A percentile compares a stretch with the other conserved stretches of the same genome.
Evolutionary conservation across 176 grass and related monocot genomes (phyloP).

Genomic region (Panicum miliaceum): DNA sequence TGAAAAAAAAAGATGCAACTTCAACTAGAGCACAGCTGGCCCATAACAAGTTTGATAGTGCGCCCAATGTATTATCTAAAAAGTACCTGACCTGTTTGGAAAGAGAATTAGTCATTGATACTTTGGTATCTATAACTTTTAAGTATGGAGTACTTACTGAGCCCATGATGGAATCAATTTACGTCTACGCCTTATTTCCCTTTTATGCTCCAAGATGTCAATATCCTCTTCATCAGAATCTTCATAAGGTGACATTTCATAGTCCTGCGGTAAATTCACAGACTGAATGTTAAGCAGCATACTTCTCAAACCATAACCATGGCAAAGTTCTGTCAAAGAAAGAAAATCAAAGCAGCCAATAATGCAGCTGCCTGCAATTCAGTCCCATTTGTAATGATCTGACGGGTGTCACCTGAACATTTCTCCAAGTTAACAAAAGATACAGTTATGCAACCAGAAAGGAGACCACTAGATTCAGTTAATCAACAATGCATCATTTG

Average conservation of each 20-base stretch:
- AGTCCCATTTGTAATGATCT: conserved; percentile 19
- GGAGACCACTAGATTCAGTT: background rate
- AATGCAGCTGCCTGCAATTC: conserved; percentile 4
- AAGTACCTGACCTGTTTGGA: background rate
- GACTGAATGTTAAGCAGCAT: background rate
- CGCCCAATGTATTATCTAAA: background rate
- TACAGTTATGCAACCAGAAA: background rate
- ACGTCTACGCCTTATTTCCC: conserved; percentile 47
- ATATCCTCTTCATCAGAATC: conserved; percentile 69
- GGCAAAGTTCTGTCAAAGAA: conserved; percentile 11
- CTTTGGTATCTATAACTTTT: background rate
- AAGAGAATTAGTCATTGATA: background rate
- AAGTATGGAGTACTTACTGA: conserved; percentile 41
- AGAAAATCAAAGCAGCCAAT: conserved; percentile 17
- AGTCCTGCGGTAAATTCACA: conserved; percentile 48
- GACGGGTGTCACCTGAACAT: background rate
- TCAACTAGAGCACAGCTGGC: background rate
- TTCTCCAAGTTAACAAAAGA: background rate
- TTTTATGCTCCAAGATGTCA: conserved; percentile 39
- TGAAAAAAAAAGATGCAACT: background rate
- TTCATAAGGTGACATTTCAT: conserved; percentile 76
- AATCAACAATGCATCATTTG: background rate
- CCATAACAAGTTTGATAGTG: background rate
- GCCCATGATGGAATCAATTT: conserved; percentile 73
- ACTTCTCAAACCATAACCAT: conserved; percentile 19